phyloP scores from a whole-genome alignment of 345 rosid genomes.

The Draba incana region DNA sequence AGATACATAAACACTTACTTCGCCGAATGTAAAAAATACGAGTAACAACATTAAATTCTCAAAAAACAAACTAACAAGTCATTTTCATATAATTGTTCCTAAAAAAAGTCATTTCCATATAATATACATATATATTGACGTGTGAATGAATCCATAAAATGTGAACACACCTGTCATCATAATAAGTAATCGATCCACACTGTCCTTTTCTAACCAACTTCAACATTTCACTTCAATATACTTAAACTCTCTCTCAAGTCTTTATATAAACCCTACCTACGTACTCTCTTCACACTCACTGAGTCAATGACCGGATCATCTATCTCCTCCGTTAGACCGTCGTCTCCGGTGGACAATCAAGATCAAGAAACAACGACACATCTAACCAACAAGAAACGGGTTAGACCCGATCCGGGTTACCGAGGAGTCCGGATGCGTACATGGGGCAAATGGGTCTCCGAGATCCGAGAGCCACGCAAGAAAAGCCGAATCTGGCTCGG shows the following conservation, averaged over 20 bases:
- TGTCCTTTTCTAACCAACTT: conserved; percentile 43
- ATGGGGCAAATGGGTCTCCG: conserved; percentile 99
- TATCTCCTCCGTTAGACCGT: conserved; percentile 30
- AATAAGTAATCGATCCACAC: conserved; percentile 34
- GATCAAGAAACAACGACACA: conserved; percentile 6
- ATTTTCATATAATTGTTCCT: background rate
- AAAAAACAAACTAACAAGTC: background rate
- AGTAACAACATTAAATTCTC: conserved; percentile 3
- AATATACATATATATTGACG: conserved; percentile 17
- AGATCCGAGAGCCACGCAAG: conserved; percentile 95
- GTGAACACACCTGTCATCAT: conserved; percentile 31
- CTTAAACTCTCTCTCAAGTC: conserved; percentile 27
- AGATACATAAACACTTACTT: conserved; percentile 19
- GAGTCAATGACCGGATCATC: conserved; percentile 38
- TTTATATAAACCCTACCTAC: conserved; percentile 33
- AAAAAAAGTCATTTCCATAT: conserved; percentile 13
- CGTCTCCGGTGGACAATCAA: conserved; percentile 30
- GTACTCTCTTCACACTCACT: conserved; percentile 26
- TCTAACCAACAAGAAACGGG: conserved; percentile 40
- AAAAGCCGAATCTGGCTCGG: conserved; percentile 98
- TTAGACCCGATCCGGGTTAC: conserved; percentile 53
- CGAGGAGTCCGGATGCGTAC: conserved; percentile 90
- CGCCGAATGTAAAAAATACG: conserved; percentile 16
- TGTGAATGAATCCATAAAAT: conserved; percentile 12
- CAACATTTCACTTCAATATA: conserved; percentile 30